phyloP scores from a whole-genome alignment of 1,284 basidiomycete genomes.

The Trichosporon inkin region DNA sequence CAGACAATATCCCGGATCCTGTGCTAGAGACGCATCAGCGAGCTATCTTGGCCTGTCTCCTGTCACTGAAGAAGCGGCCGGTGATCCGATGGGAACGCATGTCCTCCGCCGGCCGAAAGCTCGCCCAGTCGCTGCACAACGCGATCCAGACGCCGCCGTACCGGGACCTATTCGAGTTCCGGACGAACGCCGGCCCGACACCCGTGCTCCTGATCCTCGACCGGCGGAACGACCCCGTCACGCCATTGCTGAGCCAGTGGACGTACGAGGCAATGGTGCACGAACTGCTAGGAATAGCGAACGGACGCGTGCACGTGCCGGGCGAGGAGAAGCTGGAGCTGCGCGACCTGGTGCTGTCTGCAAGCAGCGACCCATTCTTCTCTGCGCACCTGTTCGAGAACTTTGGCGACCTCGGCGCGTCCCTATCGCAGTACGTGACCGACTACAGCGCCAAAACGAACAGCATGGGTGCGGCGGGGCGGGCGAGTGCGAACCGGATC shows the following conservation, averaged over 20 bases:
- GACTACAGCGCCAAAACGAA: slow-evolving; percentile 82
- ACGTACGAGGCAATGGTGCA: slow-evolving; percentile 99
- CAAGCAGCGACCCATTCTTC: slow-evolving; percentile 91
- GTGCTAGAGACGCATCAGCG: slow-evolving; percentile 75
- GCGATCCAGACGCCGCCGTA: slow-evolving; percentile 51
- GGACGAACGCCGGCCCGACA: slow-evolving; percentile 53
- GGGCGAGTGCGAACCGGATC: slow-evolving; percentile 62
- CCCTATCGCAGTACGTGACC: slow-evolving; percentile 88
- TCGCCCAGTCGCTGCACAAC: slow-evolving; percentile 73
- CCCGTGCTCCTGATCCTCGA: slow-evolving; percentile 63
- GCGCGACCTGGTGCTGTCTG: slow-evolving; percentile 87
- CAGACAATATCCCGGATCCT: slow-evolving; percentile 54
- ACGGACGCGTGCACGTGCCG: slow-evolving; percentile 84
- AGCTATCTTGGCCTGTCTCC: slow-evolving; percentile 78
- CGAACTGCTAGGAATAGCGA: slow-evolving; percentile 87
- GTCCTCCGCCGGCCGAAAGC: slow-evolving; percentile 83
- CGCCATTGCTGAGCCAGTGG: slow-evolving; percentile 96
- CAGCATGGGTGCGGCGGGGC: slow-evolving; percentile 47
- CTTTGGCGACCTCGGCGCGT: slow-evolving; percentile 93
- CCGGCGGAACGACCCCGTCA: slow-evolving; percentile 94
- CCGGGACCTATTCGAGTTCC: slow-evolving; percentile 55
- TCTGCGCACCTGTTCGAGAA: slow-evolving; percentile 86
- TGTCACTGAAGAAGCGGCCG: slow-evolving; percentile 95
- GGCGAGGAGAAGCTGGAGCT: slow-evolving; percentile 83
- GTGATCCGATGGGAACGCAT: slow-evolving; percentile 88